These are phyloP conservation scores for Lichtheimia hyalospora DNA, from an alignment of 371 early-diverging fungal species.

Conservation along the genomic window DNA sequence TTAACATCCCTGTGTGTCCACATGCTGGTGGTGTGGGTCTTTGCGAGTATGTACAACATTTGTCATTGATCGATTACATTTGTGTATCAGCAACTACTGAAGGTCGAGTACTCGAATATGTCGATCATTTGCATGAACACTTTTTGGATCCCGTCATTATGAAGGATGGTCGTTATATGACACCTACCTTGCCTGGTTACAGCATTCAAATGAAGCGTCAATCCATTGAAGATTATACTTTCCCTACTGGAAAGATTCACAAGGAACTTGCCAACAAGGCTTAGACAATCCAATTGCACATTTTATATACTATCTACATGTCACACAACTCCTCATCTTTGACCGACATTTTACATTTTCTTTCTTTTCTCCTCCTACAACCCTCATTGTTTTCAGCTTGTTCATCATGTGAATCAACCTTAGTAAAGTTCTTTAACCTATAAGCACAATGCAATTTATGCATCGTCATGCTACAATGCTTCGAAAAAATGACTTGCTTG, in stretches of 20 bases:
- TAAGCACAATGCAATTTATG: no score
- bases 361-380: not conserved
- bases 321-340: not conserved
- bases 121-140: conserved; percentile 54
- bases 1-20: conserved; percentile 50
- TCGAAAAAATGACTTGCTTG: no score
- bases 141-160: conserved; percentile 48
- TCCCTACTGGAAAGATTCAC: conserved; percentile 45
- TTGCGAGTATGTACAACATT: conserved; percentile 51
- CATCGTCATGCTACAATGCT: no score
- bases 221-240: conserved; percentile 49
- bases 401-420: no score
- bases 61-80: conserved; percentile 53
- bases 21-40: conserved; percentile 55
- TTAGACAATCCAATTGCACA: not conserved
- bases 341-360: not conserved
- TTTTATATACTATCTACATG: no score
- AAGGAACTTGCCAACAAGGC: conserved; percentile 13
- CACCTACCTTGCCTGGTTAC: conserved; percentile 45
- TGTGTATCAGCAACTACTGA: conserved; percentile 46
- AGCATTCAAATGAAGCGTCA: conserved; percentile 50
- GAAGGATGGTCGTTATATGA: conserved; percentile 37
- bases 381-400: not conserved
- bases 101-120: conserved; percentile 48
- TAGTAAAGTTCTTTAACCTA: no score